Evolutionary conservation across 345 rosid species (phyloP).

Genomic region (Lagerstroemia speciosa): DNA sequence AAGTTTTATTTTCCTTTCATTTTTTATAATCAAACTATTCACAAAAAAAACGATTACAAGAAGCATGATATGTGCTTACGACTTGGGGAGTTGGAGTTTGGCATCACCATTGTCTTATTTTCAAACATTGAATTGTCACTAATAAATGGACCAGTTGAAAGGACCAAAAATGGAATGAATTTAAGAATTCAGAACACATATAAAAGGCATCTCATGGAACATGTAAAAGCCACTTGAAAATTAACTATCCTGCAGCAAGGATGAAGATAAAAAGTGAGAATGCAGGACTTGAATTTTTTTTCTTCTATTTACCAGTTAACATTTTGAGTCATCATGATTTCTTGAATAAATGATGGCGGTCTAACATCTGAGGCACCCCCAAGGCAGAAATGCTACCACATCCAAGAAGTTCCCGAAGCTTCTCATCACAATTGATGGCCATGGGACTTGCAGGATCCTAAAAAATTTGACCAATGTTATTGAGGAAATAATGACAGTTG

Average conservation of each 20-base stretch:
- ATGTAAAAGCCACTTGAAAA: background rate
- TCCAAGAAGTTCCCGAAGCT: conserved; percentile 25
- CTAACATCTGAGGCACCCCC: conserved; percentile 37
- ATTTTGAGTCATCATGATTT: conserved; percentile 33
- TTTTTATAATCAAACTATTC: too few species aligned
- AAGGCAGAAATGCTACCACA: conserved; percentile 23
- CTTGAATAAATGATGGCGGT: conserved; percentile 59
- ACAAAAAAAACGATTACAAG: too few species aligned
- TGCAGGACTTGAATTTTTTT: background rate
- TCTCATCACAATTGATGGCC: conserved; percentile 20
- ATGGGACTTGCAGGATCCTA: conserved; percentile 22
- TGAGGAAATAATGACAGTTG: background rate
- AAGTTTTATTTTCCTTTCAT: too few species aligned
- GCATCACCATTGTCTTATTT: too few species aligned
- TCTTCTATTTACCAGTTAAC: background rate
- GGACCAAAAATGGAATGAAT: too few species aligned
- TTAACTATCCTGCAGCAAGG: background rate
- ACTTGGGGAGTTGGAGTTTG: too few species aligned
- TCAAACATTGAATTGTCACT: too few species aligned
- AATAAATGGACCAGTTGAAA: too few species aligned
- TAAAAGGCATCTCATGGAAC: too few species aligned
- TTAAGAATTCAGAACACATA: too few species aligned
- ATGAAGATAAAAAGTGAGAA: background rate
- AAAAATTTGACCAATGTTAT: background rate
- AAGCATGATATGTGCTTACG: too few species aligned